Evolutionary conservation across 306 rosid species (phyloP).

Genomic region (Astragalus glycyphyllos): DNA sequence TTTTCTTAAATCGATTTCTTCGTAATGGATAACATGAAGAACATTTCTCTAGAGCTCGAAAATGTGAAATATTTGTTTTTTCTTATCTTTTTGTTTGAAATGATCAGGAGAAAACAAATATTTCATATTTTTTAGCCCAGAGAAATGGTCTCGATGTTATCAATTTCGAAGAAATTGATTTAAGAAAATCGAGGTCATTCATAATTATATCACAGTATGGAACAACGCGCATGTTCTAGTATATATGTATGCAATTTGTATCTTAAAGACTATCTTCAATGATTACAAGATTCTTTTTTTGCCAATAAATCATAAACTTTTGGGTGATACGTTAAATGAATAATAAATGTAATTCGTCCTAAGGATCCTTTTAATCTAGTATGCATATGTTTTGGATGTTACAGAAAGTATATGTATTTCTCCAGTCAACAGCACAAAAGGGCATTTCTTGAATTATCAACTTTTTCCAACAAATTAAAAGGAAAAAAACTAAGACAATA

Average conservation of each 20-base stretch:
- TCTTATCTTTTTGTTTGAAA: constrained; percentile 27
- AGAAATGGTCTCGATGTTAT: constrained; percentile 25
- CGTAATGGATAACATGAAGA: constrained; percentile 12
- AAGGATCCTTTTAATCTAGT: no score
- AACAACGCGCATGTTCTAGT: neutral
- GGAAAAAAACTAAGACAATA: no score
- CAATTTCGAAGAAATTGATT: neutral
- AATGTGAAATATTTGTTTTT: constrained; percentile 38
- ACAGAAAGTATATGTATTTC: no score
- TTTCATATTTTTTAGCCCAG: constrained; percentile 35
- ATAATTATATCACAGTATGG: neutral
- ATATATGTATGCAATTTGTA: neutral
- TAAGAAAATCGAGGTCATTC: neutral
- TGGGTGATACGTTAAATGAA: neutral
- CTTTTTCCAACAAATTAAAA: no score
- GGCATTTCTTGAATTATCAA: no score
- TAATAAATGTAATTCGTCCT: neutral
- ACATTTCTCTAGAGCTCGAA: constrained; percentile 39
- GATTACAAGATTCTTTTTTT: no score
- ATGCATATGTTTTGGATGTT: no score
- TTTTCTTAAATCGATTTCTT: neutral
- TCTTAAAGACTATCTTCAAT: no score
- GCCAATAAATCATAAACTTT: neutral
- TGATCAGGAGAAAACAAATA: constrained; percentile 40
- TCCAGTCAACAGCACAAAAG: no score